phyloP scores from a whole-genome alignment of 495 filamentous ascomycete genomes.

The Astrothelium subdiscretum region DNA sequence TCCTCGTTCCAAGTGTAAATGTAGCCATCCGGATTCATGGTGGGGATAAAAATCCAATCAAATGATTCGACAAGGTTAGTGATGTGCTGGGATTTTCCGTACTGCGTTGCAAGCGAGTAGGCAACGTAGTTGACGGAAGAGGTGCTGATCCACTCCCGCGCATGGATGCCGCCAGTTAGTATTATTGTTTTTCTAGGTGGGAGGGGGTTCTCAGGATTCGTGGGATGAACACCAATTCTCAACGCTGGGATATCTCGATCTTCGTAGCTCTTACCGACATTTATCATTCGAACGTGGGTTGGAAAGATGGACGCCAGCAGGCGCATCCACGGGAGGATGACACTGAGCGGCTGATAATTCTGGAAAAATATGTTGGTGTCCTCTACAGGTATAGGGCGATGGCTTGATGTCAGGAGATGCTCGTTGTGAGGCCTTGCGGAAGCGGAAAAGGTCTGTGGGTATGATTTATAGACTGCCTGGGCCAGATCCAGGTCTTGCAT shows the following conservation, averaged over 20 bases:
- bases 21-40: slow-evolving; percentile 88
- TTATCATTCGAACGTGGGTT: slow-evolving; percentile 58
- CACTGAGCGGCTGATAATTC: slow-evolving; percentile 72
- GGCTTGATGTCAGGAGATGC: slow-evolving; percentile 25
- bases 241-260: slow-evolving; percentile 75
- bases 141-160: slow-evolving; percentile 91
- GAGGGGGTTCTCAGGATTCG: slow-evolving; percentile 27
- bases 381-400: slow-evolving; percentile 13
- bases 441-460: slow-evolving; percentile 34
- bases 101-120: slow-evolving; percentile 76
- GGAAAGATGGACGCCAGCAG: slow-evolving; percentile 82
- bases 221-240: slow-evolving; percentile 56
- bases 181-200: slow-evolving; percentile 64
- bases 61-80: slow-evolving; percentile 68
- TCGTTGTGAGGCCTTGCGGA: slow-evolving; percentile 20
- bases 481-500: slow-evolving; percentile 63
- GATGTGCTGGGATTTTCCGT: slow-evolving; percentile 53
- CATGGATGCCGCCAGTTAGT: slow-evolving; percentile 75
- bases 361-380: slow-evolving; percentile 68
- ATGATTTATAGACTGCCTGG: slow-evolving; percentile 64
- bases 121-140: slow-evolving; percentile 85
- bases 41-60: slow-evolving; percentile 82
- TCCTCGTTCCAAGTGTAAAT: slow-evolving; percentile 87
- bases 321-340: slow-evolving; percentile 79
- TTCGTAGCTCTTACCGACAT: slow-evolving; percentile 71